Base-by-base conservation (phyloP, 306 rosid species). In the Citrullus colocynthis region DNA sequence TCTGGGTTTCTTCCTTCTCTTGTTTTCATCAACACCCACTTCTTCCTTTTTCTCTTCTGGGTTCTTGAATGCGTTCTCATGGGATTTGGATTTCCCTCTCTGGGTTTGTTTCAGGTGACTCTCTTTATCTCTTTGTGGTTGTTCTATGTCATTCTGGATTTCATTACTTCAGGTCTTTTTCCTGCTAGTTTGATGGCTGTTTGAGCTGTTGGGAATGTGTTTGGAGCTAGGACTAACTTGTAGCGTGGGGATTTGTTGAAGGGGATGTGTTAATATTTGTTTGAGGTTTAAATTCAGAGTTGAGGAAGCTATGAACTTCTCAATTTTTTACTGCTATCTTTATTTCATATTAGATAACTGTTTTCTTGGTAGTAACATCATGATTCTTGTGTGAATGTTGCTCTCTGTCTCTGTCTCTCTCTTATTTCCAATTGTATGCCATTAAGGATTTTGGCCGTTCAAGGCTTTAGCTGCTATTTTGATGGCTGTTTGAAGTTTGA, bases 21-120 rank as follows among this genome's bases (percentile, higher is more conserved):
- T 36, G 9, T 21, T 59, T 56, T 6, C 13, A 13, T 13, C 44
- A 30, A 58, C 83, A 88, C 89, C 86, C 74, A 63, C 20, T 5
- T 74, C 85, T 49, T 45, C 5, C 16, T 28, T 28, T 36, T 36
- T 5, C 6, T 42, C 9, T 42, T 9, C 48, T 9, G 12, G 48
- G 12, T 42, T 44, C 69, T 34, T 32, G 0, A 34, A 15, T 6
- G 70, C 4, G 0, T 3, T 36, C 42, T 64, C n/a, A 15, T 13
- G 24, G 60, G 60, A 0, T 77, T 61, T 77, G 3, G 16, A 24
- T 42, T 18, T 58, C 63, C 0, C 36, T 2, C 37, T 58, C 20
- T 13, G 56, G 20, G 24, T 56, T 58, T 21, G 7, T 49, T 72
- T 45, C 34, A 72, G 59, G 76, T 48, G 2, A 18, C 4, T 54